phyloP scores from a whole-genome alignment of 768 basidiomycete species.

The Mycena galericulata region DNA sequence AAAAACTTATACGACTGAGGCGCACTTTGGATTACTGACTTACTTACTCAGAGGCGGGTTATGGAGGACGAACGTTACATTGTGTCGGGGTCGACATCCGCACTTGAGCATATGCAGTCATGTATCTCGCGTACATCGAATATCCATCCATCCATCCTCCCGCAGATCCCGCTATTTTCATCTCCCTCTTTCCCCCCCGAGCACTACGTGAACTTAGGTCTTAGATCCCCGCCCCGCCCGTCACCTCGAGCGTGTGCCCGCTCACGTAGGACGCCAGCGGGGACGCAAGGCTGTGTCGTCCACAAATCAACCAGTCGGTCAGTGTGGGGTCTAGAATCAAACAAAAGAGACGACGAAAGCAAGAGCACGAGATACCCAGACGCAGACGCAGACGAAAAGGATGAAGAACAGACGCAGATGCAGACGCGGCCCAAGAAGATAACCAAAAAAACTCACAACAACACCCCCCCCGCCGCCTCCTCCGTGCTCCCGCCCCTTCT shows the following conservation, averaged over 20 bases:
- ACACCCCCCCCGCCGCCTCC: conserved; percentile 79
- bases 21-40: too few species aligned
- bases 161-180: too few species aligned
- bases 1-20: too few species aligned
- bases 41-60: too few species aligned
- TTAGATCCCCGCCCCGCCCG: conserved; percentile 83
- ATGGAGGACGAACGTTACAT: too few species aligned
- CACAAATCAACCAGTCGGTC: neutral
- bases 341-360: too few species aligned
- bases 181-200: neutral
- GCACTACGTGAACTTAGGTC: neutral
- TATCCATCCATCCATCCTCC: too few species aligned
- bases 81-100: too few species aligned
- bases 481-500: conserved; percentile 75
- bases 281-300: conserved; percentile 69
- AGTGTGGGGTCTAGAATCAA: too few species aligned
- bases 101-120: too few species aligned
- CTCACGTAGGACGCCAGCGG: conserved; percentile 84
- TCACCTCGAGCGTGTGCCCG: conserved; percentile 88
- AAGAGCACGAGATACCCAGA: too few species aligned
- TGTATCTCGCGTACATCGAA: too few species aligned
- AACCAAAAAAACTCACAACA: conserved; percentile 69
- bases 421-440: neutral
- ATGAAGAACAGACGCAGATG: conserved; percentile 20
- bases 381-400: neutral